These are phyloP conservation scores for Triangularia verruculosa DNA, from an alignment of 2,329 filamentous ascomycete genomes.

Conservation along the genomic window DNA sequence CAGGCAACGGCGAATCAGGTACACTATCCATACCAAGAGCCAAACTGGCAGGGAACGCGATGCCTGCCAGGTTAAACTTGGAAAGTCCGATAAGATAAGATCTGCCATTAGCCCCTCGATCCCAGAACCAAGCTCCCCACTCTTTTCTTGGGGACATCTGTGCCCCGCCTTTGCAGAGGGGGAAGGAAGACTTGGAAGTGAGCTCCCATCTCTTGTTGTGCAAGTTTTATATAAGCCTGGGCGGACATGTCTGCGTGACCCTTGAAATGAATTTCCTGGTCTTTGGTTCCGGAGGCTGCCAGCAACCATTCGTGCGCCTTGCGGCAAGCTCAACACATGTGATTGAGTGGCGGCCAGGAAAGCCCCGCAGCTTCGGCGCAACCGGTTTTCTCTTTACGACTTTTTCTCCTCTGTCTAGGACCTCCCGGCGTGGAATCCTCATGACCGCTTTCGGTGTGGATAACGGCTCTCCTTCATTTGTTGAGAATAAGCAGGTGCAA, in stretches of 20 bases:
- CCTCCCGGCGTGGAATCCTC: not conserved
- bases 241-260: no score
- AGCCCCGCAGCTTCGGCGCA: not conserved
- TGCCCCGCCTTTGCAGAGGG: conserved; percentile 1
- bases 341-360: not conserved
- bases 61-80: not conserved
- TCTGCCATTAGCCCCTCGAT: conserved; percentile 1
- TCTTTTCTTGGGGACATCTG: not conserved
- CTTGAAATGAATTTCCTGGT: no score
- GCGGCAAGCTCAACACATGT: not conserved
- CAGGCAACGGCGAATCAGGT: conserved; percentile 21
- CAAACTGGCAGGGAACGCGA: not conserved
- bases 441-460: not conserved
- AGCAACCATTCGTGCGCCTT: not conserved
- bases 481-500: not conserved
- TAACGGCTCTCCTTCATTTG: not conserved
- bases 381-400: not conserved
- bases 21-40: no score
- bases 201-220: not conserved
- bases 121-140: not conserved
- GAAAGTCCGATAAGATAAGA: conserved; percentile 25
- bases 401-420: not conserved
- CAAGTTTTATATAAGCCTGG: no score
- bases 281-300: not conserved
- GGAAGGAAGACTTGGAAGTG: not conserved